These are phyloP conservation scores for Tremella mesenterica DNA, from an alignment of 768 basidiomycete genomes.

Conservation along the genomic window DNA sequence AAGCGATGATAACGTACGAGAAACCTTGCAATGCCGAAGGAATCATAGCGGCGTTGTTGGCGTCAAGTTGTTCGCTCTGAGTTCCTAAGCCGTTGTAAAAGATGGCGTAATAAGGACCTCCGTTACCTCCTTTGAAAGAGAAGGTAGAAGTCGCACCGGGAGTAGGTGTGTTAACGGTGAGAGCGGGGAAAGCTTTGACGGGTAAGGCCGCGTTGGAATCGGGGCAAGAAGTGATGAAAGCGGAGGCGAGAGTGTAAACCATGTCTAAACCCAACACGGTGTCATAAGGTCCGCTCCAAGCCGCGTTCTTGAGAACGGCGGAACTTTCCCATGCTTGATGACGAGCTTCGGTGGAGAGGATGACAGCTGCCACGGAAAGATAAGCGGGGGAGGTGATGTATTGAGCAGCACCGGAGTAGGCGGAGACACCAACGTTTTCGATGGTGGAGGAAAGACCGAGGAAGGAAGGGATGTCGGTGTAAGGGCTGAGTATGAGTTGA, in stretches of 20 bases:
- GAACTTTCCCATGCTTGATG: slow-evolving; percentile 58
- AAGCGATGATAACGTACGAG: slow-evolving; percentile 31
- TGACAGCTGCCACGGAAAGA: slow-evolving; percentile 51
- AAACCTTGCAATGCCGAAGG: slow-evolving; percentile 29
- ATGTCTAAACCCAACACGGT: slow-evolving; percentile 48
- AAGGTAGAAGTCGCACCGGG: slow-evolving; percentile 49
- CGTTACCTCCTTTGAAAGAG: slow-evolving; percentile 46
- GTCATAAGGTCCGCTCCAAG: slow-evolving; percentile 52
- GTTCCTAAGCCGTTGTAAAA: slow-evolving; percentile 34
- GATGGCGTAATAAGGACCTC: slow-evolving; percentile 26
- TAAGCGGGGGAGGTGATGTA: slow-evolving; percentile 50
- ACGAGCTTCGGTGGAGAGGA: slow-evolving; percentile 57
- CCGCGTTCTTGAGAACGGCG: slow-evolving; percentile 44
- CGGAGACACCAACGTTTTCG: slow-evolving; percentile 54
- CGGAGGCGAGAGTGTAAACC: slow-evolving; percentile 50
- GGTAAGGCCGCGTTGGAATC: slow-evolving; percentile 50
- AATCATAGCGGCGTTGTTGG: slow-evolving; percentile 23
- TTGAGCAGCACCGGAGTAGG: slow-evolving; percentile 55
- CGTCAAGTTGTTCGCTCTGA: slow-evolving; percentile 17
- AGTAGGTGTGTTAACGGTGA: slow-evolving; percentile 33
- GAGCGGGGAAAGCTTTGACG: slow-evolving; percentile 51
- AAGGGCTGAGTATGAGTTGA: slow-evolving; percentile 38
- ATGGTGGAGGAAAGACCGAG: slow-evolving; percentile 50
- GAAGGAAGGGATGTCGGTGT: slow-evolving; percentile 51
- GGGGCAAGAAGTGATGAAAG: slow-evolving; percentile 55